These are phyloP conservation scores for Irpex sp. DNA, from an alignment of 1,284 basidiomycete species.

Conservation along the genomic window DNA sequence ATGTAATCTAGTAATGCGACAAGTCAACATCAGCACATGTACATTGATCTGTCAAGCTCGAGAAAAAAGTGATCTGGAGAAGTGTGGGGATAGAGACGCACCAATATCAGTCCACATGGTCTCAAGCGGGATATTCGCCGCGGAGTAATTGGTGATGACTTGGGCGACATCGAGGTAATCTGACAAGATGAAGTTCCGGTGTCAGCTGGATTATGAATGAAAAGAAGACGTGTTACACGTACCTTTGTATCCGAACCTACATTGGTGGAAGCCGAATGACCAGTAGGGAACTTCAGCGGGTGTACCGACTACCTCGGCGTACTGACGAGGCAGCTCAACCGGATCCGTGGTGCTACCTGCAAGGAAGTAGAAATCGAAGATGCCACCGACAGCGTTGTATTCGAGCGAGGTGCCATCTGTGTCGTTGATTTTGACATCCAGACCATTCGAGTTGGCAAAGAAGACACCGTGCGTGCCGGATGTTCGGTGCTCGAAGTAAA, in stretches of 20 bases:
- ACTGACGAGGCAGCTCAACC: slow-evolving; percentile 58
- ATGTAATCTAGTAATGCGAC: slow-evolving; percentile 55
- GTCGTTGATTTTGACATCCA: slow-evolving; percentile 67
- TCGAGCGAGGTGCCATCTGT: slow-evolving; percentile 46
- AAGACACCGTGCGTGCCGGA: slow-evolving; percentile 69
- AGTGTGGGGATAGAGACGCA: slow-evolving; percentile 17
- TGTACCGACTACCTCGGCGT: slow-evolving; percentile 56
- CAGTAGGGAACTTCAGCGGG: slow-evolving; percentile 72
- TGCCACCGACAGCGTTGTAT: slow-evolving; percentile 70
- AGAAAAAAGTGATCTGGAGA: not conserved
- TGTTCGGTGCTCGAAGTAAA: slow-evolving; percentile 65
- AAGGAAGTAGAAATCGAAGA: slow-evolving; percentile 75
- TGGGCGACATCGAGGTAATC: slow-evolving; percentile 59
- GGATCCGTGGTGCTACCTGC: slow-evolving; percentile 64
- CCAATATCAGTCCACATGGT: slow-evolving; percentile 80
- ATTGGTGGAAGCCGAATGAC: slow-evolving; percentile 70
- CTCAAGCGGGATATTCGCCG: slow-evolving; percentile 62
- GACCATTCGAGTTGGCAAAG: slow-evolving; percentile 66
- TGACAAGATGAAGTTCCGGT: slow-evolving; percentile 18
- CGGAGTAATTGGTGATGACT: slow-evolving; percentile 59
- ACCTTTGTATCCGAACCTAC: slow-evolving; percentile 66
- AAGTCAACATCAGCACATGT: not conserved
- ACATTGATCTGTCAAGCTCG: not conserved
- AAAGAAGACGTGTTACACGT: slow-evolving; percentile 14
- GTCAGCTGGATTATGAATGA: not conserved